phyloP scores from a whole-genome alignment of 2,329 filamentous ascomycete genomes.

The Ascochyta pisi region DNA sequence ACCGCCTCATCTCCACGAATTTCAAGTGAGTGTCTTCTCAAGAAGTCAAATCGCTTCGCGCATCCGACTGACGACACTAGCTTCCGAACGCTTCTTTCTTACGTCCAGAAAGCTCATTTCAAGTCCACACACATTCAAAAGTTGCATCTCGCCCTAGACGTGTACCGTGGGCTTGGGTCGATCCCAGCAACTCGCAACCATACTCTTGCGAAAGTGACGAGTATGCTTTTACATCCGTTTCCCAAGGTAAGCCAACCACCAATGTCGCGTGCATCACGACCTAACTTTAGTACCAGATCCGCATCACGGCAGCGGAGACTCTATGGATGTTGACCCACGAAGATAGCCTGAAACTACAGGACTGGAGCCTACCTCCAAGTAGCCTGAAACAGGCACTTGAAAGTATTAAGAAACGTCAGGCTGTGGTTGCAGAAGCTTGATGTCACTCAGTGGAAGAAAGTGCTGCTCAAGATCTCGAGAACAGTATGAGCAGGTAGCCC shows the following conservation, averaged over 20 bases:
- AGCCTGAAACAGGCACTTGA: constrained; percentile 42
- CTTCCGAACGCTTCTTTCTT: constrained; percentile 69
- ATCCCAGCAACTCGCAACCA: constrained; percentile 59
- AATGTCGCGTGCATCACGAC: neutral
- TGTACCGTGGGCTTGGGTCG: constrained; percentile 75
- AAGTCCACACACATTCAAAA: constrained; percentile 84
- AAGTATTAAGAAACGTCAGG: constrained; percentile 24
- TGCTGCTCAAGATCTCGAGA: neutral
- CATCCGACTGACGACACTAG: constrained; percentile 24
- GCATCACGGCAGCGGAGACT: constrained; percentile 51
- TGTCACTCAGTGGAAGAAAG: neutral
- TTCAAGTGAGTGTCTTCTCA: constrained; percentile 61
- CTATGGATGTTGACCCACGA: constrained; percentile 49
- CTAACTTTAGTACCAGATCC: constrained; percentile 27
- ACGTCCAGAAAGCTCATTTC: constrained; percentile 79
- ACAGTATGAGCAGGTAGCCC: neutral
- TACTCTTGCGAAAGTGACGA: constrained; percentile 72
- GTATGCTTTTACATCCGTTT: constrained; percentile 81
- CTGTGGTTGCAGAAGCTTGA: neutral
- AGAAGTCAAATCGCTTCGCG: neutral
- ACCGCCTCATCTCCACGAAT: constrained; percentile 43
- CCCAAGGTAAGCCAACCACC: constrained; percentile 64
- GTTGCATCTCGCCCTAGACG: constrained; percentile 77
- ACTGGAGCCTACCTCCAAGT: constrained; percentile 46
- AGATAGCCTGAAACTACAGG: constrained; percentile 43